Base-by-base conservation (phyloP, 2,329 filamentous ascomycete species). In the Cordyceps farinosa region DNA sequence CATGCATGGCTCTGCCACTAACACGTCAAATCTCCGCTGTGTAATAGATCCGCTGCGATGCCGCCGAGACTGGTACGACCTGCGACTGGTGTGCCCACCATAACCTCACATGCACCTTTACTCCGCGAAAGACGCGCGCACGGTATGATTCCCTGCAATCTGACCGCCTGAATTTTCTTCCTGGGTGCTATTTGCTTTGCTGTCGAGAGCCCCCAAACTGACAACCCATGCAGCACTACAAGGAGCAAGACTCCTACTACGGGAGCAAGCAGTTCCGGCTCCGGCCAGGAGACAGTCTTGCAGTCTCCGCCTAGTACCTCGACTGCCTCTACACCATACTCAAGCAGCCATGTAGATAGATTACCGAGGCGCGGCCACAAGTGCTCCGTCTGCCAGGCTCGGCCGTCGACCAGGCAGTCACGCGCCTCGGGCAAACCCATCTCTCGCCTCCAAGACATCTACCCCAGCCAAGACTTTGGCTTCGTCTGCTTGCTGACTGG, bases 11-110 rank as follows among this genome's bases (percentile, higher is more conserved):
- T 47, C 13, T 29, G 32, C 52, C 48, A 52, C 62, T 65, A 60
- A 65, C 60, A 64, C 54, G 57, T 53, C 36, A 53, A 54, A 53
- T 62, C 32, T 36, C 60, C 60, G 60, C 52, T 55, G 42, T 48
- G 8, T 47, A 45, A 17, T 60, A 82, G 79, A 83, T 83, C 64
- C 81, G 82, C 74, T 84, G 81, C 65, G 80, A 81, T 67, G 74
- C 73, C 2, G 73, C 73, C 17, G 64, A 73, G 10, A 76, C 78
- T 3, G 65, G 63, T 42, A 40, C 51, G 4, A 72, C 75, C 55
- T 83, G 80, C 70, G 79, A 83, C 68, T 83, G 80, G 80, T 83
- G 80, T 67, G 74, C 72, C 56, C 79, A 82, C 68, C 80, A 82
- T 66, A 70, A 75, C 61, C 72, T 80, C 27, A 68, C 74, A 22